Evolutionary conservation across 305 asterid species (phyloP), one percentile per base, ranked within the genome.

Genomic region (Caryopteris hybrid): DNA sequence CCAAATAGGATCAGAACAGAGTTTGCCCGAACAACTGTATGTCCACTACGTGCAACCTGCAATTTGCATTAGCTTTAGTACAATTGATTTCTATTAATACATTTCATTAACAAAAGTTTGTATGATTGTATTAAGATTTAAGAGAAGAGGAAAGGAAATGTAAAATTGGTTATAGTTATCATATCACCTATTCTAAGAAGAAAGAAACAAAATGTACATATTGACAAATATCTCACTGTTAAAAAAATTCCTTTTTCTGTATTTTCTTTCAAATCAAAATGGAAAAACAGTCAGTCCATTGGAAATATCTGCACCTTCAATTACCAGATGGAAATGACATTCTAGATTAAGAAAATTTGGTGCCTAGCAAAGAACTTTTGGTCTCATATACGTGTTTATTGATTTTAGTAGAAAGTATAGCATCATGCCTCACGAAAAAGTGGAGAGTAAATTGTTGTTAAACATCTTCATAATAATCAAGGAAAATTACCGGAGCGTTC

Each of bases 11-110:
- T 88, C 64, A 95, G 81, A 76, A 78, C 89, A 27, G 95, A 84
- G 76, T 86, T 91, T 50, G 94, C 94, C 78, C 94, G 80, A 39
- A 91, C 96, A 43, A 95, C 91, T 46, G 92, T 88, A 79, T 95
- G 98, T 52, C 99, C 99, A 81, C 97, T 80, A 38, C 99, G 98
- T 2, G 98, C 97, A 66, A 85, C 88, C 99, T 95, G 83, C 69
- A 42, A 57, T 65, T 74, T 59, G 66, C 41, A 53, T 61, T 66
- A 73, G 67, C 46, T 65, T 56, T 23, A 75, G 66, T 23, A 69
- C n/a, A 14, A 31, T 42, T 9, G 36, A 39, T 61, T 58, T 74
- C 69, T 36, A 53, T 25, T 36, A 6, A 27, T 21, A 25, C 66
- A 13, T 66, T 16, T 42, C 64, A 38, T 22, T 21, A 50, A 61